Base-by-base conservation (phyloP, 2,329 filamentous ascomycete genomes). In the Gliomastix tumulicola region DNA sequence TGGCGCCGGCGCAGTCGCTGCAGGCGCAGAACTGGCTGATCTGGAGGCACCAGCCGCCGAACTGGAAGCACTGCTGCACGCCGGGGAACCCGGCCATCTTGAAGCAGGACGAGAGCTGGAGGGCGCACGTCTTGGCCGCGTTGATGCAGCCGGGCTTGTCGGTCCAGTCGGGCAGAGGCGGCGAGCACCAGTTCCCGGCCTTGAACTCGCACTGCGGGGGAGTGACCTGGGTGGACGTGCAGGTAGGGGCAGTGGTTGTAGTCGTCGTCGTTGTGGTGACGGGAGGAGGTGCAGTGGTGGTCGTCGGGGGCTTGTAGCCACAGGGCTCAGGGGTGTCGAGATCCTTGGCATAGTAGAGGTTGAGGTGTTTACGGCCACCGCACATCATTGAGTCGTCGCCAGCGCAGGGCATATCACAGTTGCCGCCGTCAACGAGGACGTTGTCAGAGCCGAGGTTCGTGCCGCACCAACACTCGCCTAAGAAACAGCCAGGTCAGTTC, bases 131-230 rank as follows among this genome's bases (percentile, higher is more conserved):
- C 38, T 65, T 62, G 44, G 59, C 61, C 17, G 66, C 63, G 9
- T 44, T 45, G 34, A 55, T 47, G 52, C 73, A 77, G 32, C 54
- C 51, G 30, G 49, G 42, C 38, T 57, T 43, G 48, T 72, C 59
- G 28, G 52, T 50, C 56, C 65, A 77, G 44, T 65, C 55, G 18
- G 71, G 71, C 11, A 76, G 51, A 12, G 69, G 61, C 32, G 59
- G 60, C 25, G 63, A 64, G 49, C 70, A 75, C 71, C 72, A 77
- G 41, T 62, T 65, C 33, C 73, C 74, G 44, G 67, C 68, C 44
- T 66, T 58, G 54, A 72, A 76, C 50, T 76, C 72, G 53, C 72
- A 76, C 21, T 55, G 59, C 33, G 68, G 54, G 9, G 69, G 64
- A 18, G 63, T 51, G 10, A 63, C 59, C 18, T 57, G 51, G 18